Percentiles rank a stretch among this genome's conserved stretches.
These are phyloP conservation scores for Pulveroboletus sp. DNA, from an alignment of 768 basidiomycete species.

Conservation along the genomic window DNA sequence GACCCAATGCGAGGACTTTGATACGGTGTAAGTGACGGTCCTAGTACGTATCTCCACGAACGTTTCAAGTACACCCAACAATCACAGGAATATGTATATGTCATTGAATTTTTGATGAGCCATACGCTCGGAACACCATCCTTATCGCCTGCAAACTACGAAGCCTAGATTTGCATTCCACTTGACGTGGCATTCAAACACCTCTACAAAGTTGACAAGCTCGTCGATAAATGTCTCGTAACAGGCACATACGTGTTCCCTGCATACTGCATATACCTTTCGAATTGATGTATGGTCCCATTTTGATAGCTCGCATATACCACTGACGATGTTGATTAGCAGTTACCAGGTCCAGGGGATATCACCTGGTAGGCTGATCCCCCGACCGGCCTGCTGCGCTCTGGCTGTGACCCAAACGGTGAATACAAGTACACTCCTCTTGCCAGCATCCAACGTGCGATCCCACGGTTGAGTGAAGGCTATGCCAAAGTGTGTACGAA, in stretches of 20 bases:
- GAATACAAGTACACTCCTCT: not conserved
- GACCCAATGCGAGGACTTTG: conserved; percentile 12
- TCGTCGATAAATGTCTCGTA: conserved; percentile 31
- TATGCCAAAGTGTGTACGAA: not conserved
- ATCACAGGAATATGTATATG: conserved; percentile 32
- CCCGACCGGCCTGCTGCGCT: not conserved
- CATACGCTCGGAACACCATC: conserved; percentile 29
- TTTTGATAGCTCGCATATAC: not conserved
- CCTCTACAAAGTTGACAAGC: conserved; percentile 23
- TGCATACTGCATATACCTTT: conserved; percentile 34
- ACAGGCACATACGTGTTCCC: conserved; percentile 29
- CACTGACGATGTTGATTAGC: not conserved
- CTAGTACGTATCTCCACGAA: not conserved
- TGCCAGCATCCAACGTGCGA: not conserved
- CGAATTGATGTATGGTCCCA: conserved; percentile 18
- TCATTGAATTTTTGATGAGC: conserved; percentile 26
- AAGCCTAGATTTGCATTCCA: conserved; percentile 15
- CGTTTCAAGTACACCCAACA: not conserved
- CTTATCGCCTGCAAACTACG: conserved; percentile 33
- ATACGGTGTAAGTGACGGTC: conserved; percentile 16
- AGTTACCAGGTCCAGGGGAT: not conserved
- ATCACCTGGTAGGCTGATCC: not conserved
- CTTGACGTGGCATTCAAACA: conserved; percentile 20
- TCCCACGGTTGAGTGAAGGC: not conserved
- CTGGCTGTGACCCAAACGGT: not conserved